Evolutionary conservation across 2,329 filamentous ascomycete species (phyloP).

Genomic region (Akanthomyces uredinophilus): DNA sequence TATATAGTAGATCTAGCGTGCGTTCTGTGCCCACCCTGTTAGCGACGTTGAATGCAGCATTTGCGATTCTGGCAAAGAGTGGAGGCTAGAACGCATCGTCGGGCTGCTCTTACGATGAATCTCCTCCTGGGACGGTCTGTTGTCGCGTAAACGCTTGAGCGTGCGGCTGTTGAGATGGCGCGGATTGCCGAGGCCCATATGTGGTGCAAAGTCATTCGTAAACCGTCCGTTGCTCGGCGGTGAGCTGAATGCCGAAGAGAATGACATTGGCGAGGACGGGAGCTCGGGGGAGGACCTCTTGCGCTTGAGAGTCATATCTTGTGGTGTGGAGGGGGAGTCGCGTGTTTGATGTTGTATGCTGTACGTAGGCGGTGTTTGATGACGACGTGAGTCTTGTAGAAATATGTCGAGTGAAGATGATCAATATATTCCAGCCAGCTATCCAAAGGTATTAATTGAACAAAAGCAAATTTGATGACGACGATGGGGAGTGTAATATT

Average conservation of each 20-base stretch:
- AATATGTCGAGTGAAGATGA: background rate
- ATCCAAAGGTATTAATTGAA: background rate
- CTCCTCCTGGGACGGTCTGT: constrained; percentile 49
- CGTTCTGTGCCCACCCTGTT: constrained; percentile 37
- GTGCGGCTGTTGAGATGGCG: constrained; percentile 52
- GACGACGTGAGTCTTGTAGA: background rate
- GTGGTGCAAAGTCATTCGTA: constrained; percentile 28
- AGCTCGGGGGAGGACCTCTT: constrained; percentile 59
- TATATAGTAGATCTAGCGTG: constrained; percentile 48
- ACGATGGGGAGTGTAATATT: background rate
- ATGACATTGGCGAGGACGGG: constrained; percentile 38
- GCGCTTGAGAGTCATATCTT: constrained; percentile 55
- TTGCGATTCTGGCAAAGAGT: background rate
- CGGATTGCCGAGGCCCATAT: constrained; percentile 26
- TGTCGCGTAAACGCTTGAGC: constrained; percentile 56
- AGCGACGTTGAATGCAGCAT: constrained; percentile 15
- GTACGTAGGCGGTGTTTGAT: background rate
- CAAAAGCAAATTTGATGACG: background rate
- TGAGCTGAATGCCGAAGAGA: constrained; percentile 40
- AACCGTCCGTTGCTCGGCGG: constrained; percentile 24
- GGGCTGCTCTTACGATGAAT: constrained; percentile 48
- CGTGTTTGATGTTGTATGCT: background rate
- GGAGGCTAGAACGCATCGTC: background rate
- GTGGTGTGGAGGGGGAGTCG: constrained; percentile 11
- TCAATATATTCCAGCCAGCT: background rate